Evolutionary conservation across 805 yeast species (phyloP), one percentile per base, ranked within the genome.

Genomic region (Komagataella pseudopastoris): DNA sequence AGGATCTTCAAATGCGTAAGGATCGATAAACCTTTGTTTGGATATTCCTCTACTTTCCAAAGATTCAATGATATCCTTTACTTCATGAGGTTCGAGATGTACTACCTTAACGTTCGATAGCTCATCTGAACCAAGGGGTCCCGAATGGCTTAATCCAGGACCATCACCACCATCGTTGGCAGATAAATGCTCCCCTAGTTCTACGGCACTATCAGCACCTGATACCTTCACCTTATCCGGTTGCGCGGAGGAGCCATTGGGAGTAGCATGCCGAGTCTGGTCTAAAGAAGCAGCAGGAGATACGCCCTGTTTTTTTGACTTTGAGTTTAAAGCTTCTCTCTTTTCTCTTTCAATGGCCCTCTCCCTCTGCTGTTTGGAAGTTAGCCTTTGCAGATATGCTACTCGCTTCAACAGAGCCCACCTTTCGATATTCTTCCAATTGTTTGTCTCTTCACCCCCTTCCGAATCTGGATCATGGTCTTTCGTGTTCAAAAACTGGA

Each of bases 1-100:
- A 0, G 99, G 99, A 66, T 93, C 99, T 52, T 77, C 83, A 63
- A 93, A 89, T 2, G 79, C 71, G 65, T 87, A 90, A 0, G 99
- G 99, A 63, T 89, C 97, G 8, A 45, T 45, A 12, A 17, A 45
- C 12, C 46, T 17, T 20, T 12, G 18, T 20, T 20, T 45, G 17
- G 22, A 17, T 8, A 45, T 20, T 12, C 46, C 22, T 10, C 46
- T 45, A 20, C n/a, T 45, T n/a, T 20, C 18, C 46, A 17, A 45
- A 20, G 22, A 45, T 14, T 45, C 46, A 14, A 30, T 30, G 39
- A 30, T 30, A 14, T 45, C 22, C 22, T 45, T 45, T 12, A 45
- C 18, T 18, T 47, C 49, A 47, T 10, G 18, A 20, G 49, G 30
- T 12, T 23, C 49, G 46, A 20, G 46, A 12, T 30, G 39, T 10